phyloP scores from a whole-genome alignment of 345 rosid genomes.

The Eutrema japonicum region DNA sequence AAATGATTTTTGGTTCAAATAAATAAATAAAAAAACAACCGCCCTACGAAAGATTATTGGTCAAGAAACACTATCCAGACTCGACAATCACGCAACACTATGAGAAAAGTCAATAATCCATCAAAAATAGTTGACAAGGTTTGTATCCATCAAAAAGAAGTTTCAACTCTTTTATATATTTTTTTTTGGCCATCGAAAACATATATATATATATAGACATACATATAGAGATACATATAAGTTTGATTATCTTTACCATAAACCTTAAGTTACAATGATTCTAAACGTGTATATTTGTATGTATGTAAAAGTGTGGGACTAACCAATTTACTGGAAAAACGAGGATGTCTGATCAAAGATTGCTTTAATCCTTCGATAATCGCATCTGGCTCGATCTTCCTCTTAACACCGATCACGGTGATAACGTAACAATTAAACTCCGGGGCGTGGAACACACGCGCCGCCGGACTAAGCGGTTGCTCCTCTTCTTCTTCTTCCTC shows the following conservation, averaged over 20 bases:
- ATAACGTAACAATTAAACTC: slow-evolving; percentile 56
- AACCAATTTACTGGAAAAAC: slow-evolving; percentile 81
- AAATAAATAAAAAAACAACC: background rate
- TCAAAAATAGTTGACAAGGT: slow-evolving; percentile 3
- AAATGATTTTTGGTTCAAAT: no score
- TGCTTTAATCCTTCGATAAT: slow-evolving; percentile 57
- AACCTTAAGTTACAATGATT: background rate
- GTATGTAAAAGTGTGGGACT: slow-evolving; percentile 19
- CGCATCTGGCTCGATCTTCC: slow-evolving; percentile 45
- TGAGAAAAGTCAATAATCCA: slow-evolving; percentile 14
- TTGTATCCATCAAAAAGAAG: background rate
- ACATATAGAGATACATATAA: background rate
- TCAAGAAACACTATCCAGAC: slow-evolving; percentile 9
- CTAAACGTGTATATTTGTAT: slow-evolving; percentile 4
- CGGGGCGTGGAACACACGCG: slow-evolving; percentile 62
- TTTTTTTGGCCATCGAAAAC: background rate
- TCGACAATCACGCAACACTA: slow-evolving; percentile 18
- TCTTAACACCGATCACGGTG: slow-evolving; percentile 57
- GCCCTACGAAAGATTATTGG: slow-evolving; percentile 20
- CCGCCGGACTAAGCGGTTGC: slow-evolving; percentile 62
- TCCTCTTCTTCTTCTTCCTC: slow-evolving; percentile 35
- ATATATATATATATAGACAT: background rate
- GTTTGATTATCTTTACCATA: background rate
- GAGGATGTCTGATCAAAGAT: slow-evolving; percentile 74
- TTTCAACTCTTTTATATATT: no score